These are phyloP conservation scores for Metarhizium brunneum DNA, from an alignment of 2,329 filamentous ascomycete genomes.

Conservation along the genomic window DNA sequence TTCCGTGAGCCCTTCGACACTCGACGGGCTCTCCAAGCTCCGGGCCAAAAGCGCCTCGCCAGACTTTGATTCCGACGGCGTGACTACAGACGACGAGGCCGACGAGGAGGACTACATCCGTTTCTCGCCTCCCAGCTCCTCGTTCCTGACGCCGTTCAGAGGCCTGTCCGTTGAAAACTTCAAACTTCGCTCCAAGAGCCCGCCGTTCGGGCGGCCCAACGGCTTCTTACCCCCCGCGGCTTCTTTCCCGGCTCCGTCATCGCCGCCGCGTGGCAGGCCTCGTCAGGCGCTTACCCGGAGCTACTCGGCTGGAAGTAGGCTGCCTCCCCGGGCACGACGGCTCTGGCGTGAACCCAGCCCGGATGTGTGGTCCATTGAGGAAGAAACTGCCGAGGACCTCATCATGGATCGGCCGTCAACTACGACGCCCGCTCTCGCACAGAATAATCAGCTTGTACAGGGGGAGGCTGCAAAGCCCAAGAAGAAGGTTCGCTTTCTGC, in stretches of 20 bases:
- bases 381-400: slow-evolving; percentile 47
- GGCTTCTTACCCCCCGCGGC: slow-evolving; percentile 16
- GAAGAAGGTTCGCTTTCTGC: slow-evolving; percentile 48
- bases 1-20: slow-evolving; percentile 47
- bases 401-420: slow-evolving; percentile 30
- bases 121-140: slow-evolving; percentile 29
- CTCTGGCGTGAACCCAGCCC: slow-evolving; percentile 50
- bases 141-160: slow-evolving; percentile 32
- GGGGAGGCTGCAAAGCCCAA: slow-evolving; percentile 37
- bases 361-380: slow-evolving; percentile 51
- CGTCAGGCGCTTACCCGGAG: slow-evolving; percentile 3
- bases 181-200: slow-evolving; percentile 20
- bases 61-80: slow-evolving; percentile 30
- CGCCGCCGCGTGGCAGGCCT: slow-evolving; percentile 3
- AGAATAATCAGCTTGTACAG: slow-evolving; percentile 10
- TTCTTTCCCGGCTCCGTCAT: slow-evolving; percentile 7
- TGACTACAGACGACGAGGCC: slow-evolving; percentile 35
- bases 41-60: slow-evolving; percentile 24
- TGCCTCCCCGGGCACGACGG: slow-evolving; percentile 28
- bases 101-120: slow-evolving; percentile 43
- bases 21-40: slow-evolving; percentile 40
- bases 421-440: slow-evolving; percentile 19
- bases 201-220: slow-evolving; percentile 21
- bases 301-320: slow-evolving; percentile 8
- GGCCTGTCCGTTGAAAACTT: slow-evolving; percentile 30